phyloP scores from a whole-genome alignment of 108 stramenopile species.

The Thalassiosira profunda region DNA sequence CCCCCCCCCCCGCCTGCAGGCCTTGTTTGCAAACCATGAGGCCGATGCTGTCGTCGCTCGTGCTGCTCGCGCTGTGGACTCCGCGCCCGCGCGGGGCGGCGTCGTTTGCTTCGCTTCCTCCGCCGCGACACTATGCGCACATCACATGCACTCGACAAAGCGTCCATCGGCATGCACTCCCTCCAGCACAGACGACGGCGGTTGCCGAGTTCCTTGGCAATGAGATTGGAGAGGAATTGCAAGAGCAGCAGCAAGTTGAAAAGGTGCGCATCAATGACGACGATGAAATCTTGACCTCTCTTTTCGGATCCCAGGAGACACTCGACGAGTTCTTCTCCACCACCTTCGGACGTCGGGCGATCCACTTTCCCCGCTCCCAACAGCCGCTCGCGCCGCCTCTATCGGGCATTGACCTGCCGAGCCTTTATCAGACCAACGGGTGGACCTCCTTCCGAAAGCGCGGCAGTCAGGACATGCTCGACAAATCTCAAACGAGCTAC shows the following conservation, averaged over 20 bases:
- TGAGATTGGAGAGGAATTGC: slow-evolving; percentile 12
- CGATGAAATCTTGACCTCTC: slow-evolving; percentile 10
- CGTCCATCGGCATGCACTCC: not conserved
- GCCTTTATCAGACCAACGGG: slow-evolving; percentile 15
- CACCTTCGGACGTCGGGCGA: slow-evolving; percentile 17
- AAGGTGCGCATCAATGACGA: not conserved
- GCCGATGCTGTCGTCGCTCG: not conserved
- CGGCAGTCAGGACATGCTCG: slow-evolving; percentile 17
- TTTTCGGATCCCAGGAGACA: slow-evolving; percentile 12
- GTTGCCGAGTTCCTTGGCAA: slow-evolving; percentile 2
- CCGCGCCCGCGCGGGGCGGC: not conserved
- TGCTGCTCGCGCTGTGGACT: not conserved
- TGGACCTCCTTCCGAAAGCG: slow-evolving; percentile 26
- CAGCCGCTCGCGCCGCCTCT: slow-evolving; percentile 2
- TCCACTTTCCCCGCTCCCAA: not conserved
- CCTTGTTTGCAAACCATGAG: not conserved
- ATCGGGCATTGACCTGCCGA: slow-evolving; percentile 14
- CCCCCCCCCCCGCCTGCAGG: too few species aligned
- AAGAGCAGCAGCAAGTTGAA: not conserved
- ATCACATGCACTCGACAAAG: not conserved
- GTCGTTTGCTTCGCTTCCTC: not conserved
- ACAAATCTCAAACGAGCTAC: slow-evolving; percentile 20
- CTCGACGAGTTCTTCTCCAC: slow-evolving; percentile 9
- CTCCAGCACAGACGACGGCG: too few species aligned
- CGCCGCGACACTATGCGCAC: not conserved